A percentile compares a stretch with the other conserved stretches of the same genome.
Conservation (phyloP, 2,329 filamentous ascomycete species). For the Metarhizium guizhouense region DNA sequence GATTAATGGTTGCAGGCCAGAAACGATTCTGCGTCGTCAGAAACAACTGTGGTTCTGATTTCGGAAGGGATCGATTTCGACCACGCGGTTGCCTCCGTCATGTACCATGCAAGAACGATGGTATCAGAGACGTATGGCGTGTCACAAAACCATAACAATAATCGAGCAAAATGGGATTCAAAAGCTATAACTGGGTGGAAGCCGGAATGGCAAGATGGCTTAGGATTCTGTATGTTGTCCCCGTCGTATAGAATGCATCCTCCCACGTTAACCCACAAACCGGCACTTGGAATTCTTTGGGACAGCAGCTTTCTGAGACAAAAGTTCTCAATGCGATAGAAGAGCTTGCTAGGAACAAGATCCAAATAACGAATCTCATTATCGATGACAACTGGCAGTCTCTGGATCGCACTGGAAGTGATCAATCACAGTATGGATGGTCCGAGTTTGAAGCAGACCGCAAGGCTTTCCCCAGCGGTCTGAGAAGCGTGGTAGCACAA, state of each 20-base stretch:
- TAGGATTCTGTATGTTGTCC: constrained; percentile 66
- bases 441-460: constrained; percentile 78
- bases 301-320: constrained; percentile 70
- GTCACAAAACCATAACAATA: constrained; percentile 32
- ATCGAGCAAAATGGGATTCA: constrained; percentile 35
- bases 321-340: constrained; percentile 72
- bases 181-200: constrained; percentile 58
- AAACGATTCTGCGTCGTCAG: constrained; percentile 55
- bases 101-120: constrained; percentile 73
- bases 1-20: constrained; percentile 32
- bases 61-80: constrained; percentile 67
- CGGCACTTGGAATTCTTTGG: constrained; percentile 89
- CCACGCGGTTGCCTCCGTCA: constrained; percentile 65
- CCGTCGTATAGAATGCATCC: not conserved
- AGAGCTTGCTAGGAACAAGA: constrained; percentile 57
- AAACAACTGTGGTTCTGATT: constrained; percentile 55
- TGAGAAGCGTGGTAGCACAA: constrained; percentile 59
- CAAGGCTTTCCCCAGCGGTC: constrained; percentile 67
- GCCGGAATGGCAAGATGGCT: constrained; percentile 82
- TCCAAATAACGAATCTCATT: constrained; percentile 77
- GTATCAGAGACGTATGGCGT: constrained; percentile 29
- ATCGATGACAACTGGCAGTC: constrained; percentile 98
- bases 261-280: constrained; percentile 9
- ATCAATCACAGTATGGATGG: constrained; percentile 58
- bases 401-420: constrained; percentile 43